Base-by-base conservation (phyloP, 371 early-diverging fungal genomes). In the Mucor racemosus region DNA sequence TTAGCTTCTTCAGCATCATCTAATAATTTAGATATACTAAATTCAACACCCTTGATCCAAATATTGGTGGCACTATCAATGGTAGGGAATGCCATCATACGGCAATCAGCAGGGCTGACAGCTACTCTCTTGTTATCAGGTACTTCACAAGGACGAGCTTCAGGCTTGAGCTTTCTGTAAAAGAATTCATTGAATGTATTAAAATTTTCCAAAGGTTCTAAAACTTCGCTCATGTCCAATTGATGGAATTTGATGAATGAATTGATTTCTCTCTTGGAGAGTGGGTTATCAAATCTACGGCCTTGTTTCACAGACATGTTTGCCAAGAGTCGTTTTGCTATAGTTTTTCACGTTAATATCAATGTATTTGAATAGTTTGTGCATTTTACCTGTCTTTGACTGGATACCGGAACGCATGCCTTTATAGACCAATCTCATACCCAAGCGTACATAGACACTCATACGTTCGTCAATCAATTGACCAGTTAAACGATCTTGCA, bases 31-130 rank as follows among this genome's bases (percentile, higher is more conserved):
- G 80, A 71, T 8, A 95, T 59, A 3, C 86, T 88, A 61, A 96
- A 96, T 19, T 87, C 86, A 2, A 82, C 72, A 9, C 96, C 96
- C 70, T 96, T 96, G 72, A 96, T 92, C 96, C 96, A 96, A 14
- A 95, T 61, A 58, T 81, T 72, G 36, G 86, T 91, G 0, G 95
- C 94, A n/a, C 83, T 82, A 14, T 74, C 74, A 9, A 94, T 82
- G 13, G 87, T 89, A 39, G 80, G 74, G 73, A 93, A 96, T 14
- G 86, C 86, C 66, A 84, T 90, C 77, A 90, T 84, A 36, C 96
- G 85, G 64, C 90, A 90, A 64, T 96, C 96, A 0, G 95, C 94
- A 15, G 93, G 88, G 39, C 91, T 91, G 6, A 94, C 91, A 3
- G 84, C 84, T 0, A 94, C 88, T 2, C 73, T 76, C 7, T 90